Conservation (phyloP, 2,329 filamentous ascomycete genomes). For the Monilinia polystroma region DNA sequence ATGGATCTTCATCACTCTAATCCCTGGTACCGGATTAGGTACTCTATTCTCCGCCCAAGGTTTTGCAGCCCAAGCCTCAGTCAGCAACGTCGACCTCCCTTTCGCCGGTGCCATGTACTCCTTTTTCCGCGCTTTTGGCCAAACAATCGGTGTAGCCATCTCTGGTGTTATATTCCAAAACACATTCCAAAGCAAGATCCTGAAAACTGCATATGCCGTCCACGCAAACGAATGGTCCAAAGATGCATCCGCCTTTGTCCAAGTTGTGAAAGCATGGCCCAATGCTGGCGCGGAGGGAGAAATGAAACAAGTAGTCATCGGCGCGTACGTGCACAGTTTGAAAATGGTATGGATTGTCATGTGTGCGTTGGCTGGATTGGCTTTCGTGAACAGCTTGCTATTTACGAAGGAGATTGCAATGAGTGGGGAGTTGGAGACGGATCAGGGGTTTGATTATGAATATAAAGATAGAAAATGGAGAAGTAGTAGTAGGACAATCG, state of each 20-base stretch:
- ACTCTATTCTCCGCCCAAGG: slow-evolving; percentile 61
- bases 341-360: slow-evolving; percentile 35
- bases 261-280: slow-evolving; percentile 30
- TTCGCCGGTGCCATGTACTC: slow-evolving; percentile 63
- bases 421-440: slow-evolving; percentile 47
- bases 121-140: slow-evolving; percentile 63
- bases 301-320: slow-evolving; percentile 23
- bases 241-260: slow-evolving; percentile 31
- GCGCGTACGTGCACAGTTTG: slow-evolving; percentile 31
- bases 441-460: slow-evolving; percentile 20
- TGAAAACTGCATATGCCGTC: slow-evolving; percentile 25
- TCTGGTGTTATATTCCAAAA: slow-evolving; percentile 70
- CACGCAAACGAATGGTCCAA: slow-evolving; percentile 27
- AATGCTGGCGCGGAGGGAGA: slow-evolving; percentile 21
- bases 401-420: slow-evolving; percentile 51
- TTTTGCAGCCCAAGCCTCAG: slow-evolving; percentile 61
- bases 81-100: slow-evolving; percentile 54
- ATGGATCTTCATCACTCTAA: slow-evolving; percentile 62
- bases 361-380: slow-evolving; percentile 30
- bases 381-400: slow-evolving; percentile 41
- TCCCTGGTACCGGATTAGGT: slow-evolving; percentile 60
- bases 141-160: slow-evolving; percentile 42
- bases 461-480: slow-evolving; percentile 3
- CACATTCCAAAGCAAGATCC: slow-evolving; percentile 39
- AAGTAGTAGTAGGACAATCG: neutral